Base-by-base conservation (phyloP, 2,329 filamentous ascomycete species). In the Zasmidium citrigriseum region DNA sequence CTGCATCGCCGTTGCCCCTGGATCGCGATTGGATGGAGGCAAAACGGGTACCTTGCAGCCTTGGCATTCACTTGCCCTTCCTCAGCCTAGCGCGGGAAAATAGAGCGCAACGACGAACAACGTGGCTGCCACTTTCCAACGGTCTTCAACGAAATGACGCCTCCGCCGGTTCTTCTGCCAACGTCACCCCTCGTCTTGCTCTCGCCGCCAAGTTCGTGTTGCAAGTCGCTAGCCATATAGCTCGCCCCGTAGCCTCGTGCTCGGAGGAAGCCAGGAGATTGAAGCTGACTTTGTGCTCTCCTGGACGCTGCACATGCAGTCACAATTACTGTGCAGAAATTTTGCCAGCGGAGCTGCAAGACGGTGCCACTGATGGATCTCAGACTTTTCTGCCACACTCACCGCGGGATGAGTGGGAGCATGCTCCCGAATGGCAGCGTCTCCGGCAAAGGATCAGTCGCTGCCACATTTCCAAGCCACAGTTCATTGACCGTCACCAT, bases 221-320 rank as follows among this genome's bases (percentile, higher is more conserved):
- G 16, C 18, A 51, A 9, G 2, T 51, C 16, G n/a, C 21, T 11
- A 38, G 25, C 48, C 48, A 5, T 23, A 3, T 14, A 22, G 21
- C n/a, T 14, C 12, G 18, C 20, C 46, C 18, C 4, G 25, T 41
- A n/a, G 16, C 34, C 34, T 38, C 48, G 48, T 51, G 21, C n/a
- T 34, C 48, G 48, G 48, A 21, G 48, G 34, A 51, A 51, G 48
- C 16, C 24, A 51, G 48, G 48, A 51, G 25, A 51, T 51, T 51
- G 24, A 49, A 34, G 34, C 34, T 41, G 34, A 41, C 34, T 16
- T 41, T 7, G 5, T 41, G 12, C 34, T 9, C 34, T 41, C 34
- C 16, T 41, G 34, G 34, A 41, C 34, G 34, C 34, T 41, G 34
- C 34, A 41, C 18, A n/a, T 41, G 34, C 34, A 4, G 18, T n/a